These are phyloP conservation scores for Trichoderma aggressivum DNA, from an alignment of 2,329 filamentous ascomycete species.

Conservation along the genomic window DNA sequence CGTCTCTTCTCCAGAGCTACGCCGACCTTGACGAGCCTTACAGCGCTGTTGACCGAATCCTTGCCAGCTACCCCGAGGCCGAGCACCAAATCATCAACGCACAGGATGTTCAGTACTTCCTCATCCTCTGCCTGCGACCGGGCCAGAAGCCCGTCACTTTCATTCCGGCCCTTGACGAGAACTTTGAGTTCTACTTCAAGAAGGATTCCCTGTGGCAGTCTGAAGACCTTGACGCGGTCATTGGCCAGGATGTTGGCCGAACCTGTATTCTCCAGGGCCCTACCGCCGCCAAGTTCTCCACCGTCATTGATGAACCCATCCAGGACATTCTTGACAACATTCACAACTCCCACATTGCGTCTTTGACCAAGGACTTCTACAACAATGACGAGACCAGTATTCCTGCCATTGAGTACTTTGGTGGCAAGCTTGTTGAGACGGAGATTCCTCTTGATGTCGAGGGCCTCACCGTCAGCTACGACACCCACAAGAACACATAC, in stretches of 20 bases:
- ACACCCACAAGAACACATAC: conserved; percentile 76
- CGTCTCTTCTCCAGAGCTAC: conserved; percentile 86
- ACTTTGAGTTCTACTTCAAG: conserved; percentile 99
- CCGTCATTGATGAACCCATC: conserved; percentile 84
- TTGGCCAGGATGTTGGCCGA: conserved; percentile 91
- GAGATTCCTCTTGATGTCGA: conserved; percentile 76
- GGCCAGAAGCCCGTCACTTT: conserved; percentile 97
- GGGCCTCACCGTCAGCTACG: conserved; percentile 77
- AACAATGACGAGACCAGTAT: conserved; percentile 68
- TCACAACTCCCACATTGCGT: conserved; percentile 81
- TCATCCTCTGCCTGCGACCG: conserved; percentile 85
- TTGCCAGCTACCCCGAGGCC: conserved; percentile 80
- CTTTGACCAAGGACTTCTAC: conserved; percentile 77
- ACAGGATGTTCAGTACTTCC: conserved; percentile 95
- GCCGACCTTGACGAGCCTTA: conserved; percentile 83
- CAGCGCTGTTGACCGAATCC: conserved; percentile 70
- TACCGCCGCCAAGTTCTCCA: conserved; percentile 87
- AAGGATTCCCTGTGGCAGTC: conserved; percentile 99
- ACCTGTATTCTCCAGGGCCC: conserved; percentile 96
- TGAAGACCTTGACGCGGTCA: conserved; percentile 92
- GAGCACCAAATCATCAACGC: conserved; percentile 93
- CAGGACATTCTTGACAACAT: conserved; percentile 91
- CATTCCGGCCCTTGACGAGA: conserved; percentile 90
- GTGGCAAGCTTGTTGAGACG: conserved; percentile 74
- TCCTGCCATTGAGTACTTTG: conserved; percentile 90